A percentile compares a stretch with the other conserved stretches of the same genome.
phyloP scores from a whole-genome alignment of 1,284 basidiomycete genomes.

The Cryptococcus jaspeensis region DNA sequence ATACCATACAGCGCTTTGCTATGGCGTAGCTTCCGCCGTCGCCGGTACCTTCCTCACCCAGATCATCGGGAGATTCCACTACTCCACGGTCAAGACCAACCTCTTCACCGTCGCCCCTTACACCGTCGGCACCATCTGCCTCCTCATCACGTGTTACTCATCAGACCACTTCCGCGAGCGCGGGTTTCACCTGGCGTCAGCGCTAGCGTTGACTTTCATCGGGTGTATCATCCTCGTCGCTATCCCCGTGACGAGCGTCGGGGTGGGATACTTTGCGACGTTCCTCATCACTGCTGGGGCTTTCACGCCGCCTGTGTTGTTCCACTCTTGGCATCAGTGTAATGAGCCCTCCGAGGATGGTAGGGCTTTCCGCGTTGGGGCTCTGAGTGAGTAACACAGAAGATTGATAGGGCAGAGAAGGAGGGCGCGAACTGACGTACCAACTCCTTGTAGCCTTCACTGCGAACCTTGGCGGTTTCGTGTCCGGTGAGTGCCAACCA shows the following conservation, averaged over 20 bases:
- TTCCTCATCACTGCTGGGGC: constrained; percentile 32
- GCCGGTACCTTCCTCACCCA: constrained; percentile 31
- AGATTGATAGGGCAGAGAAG: too few relatives aligned
- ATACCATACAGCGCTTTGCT: constrained; percentile 19
- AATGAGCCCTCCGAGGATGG: constrained; percentile 30
- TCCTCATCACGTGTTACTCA: constrained; percentile 19
- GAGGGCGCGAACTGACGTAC: too few relatives aligned
- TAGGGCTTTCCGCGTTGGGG: constrained; percentile 24
- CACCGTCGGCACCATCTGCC: constrained; percentile 20
- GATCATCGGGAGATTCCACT: constrained; percentile 29
- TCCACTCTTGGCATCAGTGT: constrained; percentile 29
- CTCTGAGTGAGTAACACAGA: constrained; percentile 11
- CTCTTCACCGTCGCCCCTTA: constrained; percentile 34
- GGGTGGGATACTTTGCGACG: constrained; percentile 25
- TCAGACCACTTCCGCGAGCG: constrained; percentile 31
- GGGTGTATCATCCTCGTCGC: constrained; percentile 26
- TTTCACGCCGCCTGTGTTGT: constrained; percentile 25
- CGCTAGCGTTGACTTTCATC: constrained; percentile 19
- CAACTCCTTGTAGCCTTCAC: constrained; percentile 10
- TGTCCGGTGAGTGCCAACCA: constrained; percentile 11
- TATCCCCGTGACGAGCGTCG: constrained; percentile 18
- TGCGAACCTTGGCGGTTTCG: constrained; percentile 26
- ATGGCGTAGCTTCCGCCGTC: constrained; percentile 20
- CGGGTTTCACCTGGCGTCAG: constrained; percentile 22
- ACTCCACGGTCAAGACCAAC: constrained; percentile 32